phyloP scores from a whole-genome alignment of 2,329 filamentous ascomycete species.

The Cordyceps tenuipes region DNA sequence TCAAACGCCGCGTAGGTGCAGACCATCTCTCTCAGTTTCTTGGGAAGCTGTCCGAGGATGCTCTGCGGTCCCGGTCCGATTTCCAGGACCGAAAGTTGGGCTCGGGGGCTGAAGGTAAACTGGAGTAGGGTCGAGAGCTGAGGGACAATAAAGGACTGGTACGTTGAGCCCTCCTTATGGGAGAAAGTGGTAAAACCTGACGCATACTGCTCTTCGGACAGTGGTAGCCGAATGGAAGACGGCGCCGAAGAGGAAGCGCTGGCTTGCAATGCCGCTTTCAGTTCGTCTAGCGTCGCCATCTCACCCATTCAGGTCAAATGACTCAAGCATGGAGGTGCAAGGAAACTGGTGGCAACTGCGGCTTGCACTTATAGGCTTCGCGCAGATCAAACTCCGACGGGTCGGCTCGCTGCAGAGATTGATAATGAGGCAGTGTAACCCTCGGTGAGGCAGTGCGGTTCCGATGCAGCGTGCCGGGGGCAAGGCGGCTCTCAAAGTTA shows the following conservation, averaged over 20 bases:
- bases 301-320: background rate
- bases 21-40: background rate
- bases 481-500: no score
- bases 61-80: background rate
- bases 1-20: background rate
- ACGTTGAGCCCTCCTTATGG: background rate
- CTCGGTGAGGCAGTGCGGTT: no score
- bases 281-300: background rate
- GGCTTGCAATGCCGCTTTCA: background rate
- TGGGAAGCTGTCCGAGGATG: background rate
- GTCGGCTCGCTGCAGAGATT: no score
- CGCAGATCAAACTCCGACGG: no score
- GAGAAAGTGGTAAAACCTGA: background rate
- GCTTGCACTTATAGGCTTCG: no score
- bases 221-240: background rate
- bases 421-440: no score
- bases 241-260: background rate
- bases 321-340: background rate
- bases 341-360: background rate
- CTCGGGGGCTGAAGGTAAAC: background rate
- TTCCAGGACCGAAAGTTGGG: background rate
- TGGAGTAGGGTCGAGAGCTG: background rate
- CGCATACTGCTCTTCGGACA: background rate
- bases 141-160: background rate
- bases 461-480: no score